Evolutionary conservation across 768 basidiomycete species (phyloP), one percentile per base, ranked within the genome.

Genomic region (Hortiboletus flavorubellus): DNA sequence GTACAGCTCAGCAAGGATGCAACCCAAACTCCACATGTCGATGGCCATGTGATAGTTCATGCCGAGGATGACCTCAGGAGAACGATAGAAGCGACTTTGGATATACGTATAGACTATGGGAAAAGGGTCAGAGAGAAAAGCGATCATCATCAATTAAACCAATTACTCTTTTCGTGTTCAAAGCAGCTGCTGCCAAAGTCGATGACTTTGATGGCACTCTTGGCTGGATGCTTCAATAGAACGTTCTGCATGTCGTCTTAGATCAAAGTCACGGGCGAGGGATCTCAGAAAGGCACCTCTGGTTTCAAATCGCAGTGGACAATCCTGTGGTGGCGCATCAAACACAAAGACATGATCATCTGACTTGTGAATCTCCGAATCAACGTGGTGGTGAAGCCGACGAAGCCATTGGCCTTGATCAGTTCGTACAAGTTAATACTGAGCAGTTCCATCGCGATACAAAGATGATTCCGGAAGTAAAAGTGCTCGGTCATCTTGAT

Each of bases 11-110:
- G 97, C 97, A 50, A 99, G 77, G 59, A 99, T 99, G 66, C 97
- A 99, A 37, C 97, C 97, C 62, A 99, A 73, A 77, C 93, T 96
- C 97, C 97, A 99, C 95, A 99, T 99, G 69, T 98, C 93, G 59
- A 95, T 96, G 34, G 91, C 94, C 93, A 97, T 98, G 68, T 96
- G 93, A 71, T 99, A 99, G 70, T 94, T 97, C 89, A 96, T 92
- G 50, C 97, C 97, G 38, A 99, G 83, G 53, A 99, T 99, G 63
- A 99, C 96, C 74, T 99, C 97, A 4, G 97, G 97, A 18, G 94
- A 97, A n/a, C 97, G 93, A 75, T 99, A 99, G 78, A 99, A 99
- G 40, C 97, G 91, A 75, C 93, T 96, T 72, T 98, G 97, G 60
- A 99, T 98, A 68, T 99, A 99, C 1, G 97, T 99, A 72, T 98